These are phyloP conservation scores for Neofusicoccum cordaticola DNA, from an alignment of 2,329 filamentous ascomycete genomes.

Conservation along the genomic window DNA sequence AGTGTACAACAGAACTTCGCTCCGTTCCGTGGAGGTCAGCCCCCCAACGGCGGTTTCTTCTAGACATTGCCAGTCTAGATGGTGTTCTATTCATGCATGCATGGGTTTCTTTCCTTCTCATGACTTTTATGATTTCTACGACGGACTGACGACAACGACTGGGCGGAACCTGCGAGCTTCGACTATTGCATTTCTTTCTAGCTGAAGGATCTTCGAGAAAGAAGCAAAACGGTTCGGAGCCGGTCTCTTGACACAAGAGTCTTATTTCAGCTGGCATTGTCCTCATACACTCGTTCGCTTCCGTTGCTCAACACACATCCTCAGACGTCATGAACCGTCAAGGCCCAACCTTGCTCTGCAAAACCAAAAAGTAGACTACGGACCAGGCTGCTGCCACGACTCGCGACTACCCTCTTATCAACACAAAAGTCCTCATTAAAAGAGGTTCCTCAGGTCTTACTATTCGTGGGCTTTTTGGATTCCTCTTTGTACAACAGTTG, in stretches of 20 bases:
- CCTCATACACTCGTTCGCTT: neutral
- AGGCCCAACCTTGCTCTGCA: neutral
- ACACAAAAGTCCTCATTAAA: neutral
- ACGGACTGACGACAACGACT: neutral
- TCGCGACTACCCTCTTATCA: neutral
- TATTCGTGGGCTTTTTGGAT: neutral
- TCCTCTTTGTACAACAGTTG: conserved; percentile 7
- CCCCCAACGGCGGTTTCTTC: conserved; percentile 6
- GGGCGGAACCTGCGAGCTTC: neutral
- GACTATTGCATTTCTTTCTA: neutral
- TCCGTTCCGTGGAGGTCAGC: neutral
- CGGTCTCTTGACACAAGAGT: conserved; percentile 9
- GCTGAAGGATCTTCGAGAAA: neutral
- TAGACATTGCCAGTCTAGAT: neutral
- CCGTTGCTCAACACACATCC: neutral
- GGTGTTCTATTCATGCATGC: neutral
- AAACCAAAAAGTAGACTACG: neutral
- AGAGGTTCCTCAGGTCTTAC: neutral
- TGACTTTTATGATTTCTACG: conserved; percentile 3
- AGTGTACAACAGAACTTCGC: conserved; percentile 31
- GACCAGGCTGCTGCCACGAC: neutral
- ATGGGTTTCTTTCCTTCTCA: neutral
- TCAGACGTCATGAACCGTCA: conserved; percentile 4
- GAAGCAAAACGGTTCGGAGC: neutral
- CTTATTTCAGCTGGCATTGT: neutral